These are phyloP conservation scores for Borovskyia barvae DNA, from an alignment of 208 protist genomes.

Conservation along the genomic window DNA sequence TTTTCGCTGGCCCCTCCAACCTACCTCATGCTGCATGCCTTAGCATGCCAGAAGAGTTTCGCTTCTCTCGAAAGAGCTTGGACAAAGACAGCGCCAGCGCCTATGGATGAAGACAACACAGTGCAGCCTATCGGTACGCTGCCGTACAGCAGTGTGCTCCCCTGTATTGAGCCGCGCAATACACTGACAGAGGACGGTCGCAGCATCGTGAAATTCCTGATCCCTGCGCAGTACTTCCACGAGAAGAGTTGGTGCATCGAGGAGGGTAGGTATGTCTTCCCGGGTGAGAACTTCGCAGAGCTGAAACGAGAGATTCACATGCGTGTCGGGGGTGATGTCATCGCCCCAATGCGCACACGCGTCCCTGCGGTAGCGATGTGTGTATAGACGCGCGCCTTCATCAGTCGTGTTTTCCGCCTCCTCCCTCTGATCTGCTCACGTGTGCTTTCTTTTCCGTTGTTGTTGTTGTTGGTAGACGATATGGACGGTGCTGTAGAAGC, in stretches of 20 bases:
- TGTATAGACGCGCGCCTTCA: no score
- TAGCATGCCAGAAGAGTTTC: constrained; percentile 31
- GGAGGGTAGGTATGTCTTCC: constrained; percentile 14
- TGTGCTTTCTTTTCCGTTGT: no score
- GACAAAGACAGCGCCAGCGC: constrained; percentile 1
- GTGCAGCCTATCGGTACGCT: not conserved
- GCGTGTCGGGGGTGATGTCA: constrained; percentile 3
- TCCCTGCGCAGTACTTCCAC: constrained; percentile 21
- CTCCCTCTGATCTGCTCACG: no score
- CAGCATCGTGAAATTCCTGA: constrained; percentile 13
- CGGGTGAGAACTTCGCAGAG: constrained; percentile 3
- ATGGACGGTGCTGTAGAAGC: no score
- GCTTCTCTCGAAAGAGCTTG: constrained; percentile 19
- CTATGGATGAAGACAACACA: not conserved
- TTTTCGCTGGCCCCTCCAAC: constrained; percentile 52
- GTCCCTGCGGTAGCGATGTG: no score
- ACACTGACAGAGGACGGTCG: constrained; percentile 2
- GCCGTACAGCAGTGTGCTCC: constrained; percentile 22
- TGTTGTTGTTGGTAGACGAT: no score
- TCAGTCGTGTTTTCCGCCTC: no score
- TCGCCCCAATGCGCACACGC: no score
- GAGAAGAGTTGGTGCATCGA: constrained; percentile 22
- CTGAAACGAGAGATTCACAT: constrained; percentile 12
- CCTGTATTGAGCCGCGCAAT: constrained; percentile 16
- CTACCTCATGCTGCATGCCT: constrained; percentile 38